These are phyloP conservation scores for Encephalitozoon intestinalis DNA, from an alignment of 371 early-diverging fungal species.

Conservation along the genomic window DNA sequence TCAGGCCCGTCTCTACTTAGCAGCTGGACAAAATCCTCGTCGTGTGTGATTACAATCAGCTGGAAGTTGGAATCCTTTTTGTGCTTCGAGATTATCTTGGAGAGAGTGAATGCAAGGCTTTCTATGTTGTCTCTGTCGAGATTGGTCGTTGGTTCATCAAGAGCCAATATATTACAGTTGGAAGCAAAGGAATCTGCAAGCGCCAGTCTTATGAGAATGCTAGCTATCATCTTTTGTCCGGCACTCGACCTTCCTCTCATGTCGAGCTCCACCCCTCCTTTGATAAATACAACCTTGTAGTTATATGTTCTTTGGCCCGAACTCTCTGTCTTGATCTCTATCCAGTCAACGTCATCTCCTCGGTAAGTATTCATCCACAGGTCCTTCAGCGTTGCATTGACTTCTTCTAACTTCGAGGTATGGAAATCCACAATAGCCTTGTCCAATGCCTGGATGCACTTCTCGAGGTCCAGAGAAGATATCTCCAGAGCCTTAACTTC, in stretches of 20 bases:
- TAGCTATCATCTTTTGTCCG: slow-evolving; percentile 92
- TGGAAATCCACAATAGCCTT: slow-evolving; percentile 88
- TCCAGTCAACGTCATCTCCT: slow-evolving; percentile 69
- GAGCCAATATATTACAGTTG: slow-evolving; percentile 84
- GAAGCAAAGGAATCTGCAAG: slow-evolving; percentile 85
- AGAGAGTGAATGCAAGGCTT: slow-evolving; percentile 75
- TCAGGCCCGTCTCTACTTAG: slow-evolving; percentile 64
- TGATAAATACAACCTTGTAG: slow-evolving; percentile 66
- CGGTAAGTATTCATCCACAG: slow-evolving; percentile 91
- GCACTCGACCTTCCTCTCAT: slow-evolving; percentile 96
- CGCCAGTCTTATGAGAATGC: slow-evolving; percentile 88
- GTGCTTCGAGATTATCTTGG: slow-evolving; percentile 24
- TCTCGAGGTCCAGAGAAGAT: slow-evolving; percentile 71
- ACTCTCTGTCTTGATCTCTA: slow-evolving; percentile 41
- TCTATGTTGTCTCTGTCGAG: slow-evolving; percentile 84
- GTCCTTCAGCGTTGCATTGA: slow-evolving; percentile 87
- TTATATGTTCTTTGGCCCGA: slow-evolving; percentile 39
- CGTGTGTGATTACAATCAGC: slow-evolving; percentile 95
- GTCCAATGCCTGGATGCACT: slow-evolving; percentile 74
- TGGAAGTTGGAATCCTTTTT: slow-evolving; percentile 77
- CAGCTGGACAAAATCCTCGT: slow-evolving; percentile 83
- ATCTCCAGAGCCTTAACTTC: slow-evolving; percentile 65
- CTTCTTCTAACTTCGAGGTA: slow-evolving; percentile 82
- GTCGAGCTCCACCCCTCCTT: slow-evolving; percentile 76
- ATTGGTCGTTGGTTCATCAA: slow-evolving; percentile 99